Percentiles rank a stretch among this genome's conserved stretches.
Evolutionary conservation across 495 filamentous ascomycete genomes (phyloP).

Genomic region (Apiosordaria backusii): DNA sequence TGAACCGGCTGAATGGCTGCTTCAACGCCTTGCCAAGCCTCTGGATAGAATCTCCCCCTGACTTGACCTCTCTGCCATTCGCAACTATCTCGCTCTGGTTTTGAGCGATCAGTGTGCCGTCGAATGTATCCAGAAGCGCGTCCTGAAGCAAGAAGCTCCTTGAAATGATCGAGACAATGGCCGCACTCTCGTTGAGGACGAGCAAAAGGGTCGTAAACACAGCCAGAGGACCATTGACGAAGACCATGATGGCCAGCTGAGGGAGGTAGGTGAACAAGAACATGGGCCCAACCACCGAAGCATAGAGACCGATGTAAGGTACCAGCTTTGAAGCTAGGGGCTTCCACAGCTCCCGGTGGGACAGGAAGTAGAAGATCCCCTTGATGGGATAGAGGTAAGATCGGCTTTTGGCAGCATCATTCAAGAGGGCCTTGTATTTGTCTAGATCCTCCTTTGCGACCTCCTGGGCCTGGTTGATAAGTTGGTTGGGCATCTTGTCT

Average conservation of each 20-base stretch:
- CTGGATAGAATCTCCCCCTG: slow-evolving; percentile 56
- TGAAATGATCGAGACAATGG: slow-evolving; percentile 69
- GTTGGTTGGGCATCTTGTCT: slow-evolving; percentile 22
- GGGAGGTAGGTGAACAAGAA: slow-evolving; percentile 91
- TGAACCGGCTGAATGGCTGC: slow-evolving; percentile 65
- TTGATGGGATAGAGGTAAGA: slow-evolving; percentile 86
- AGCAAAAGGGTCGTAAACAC: slow-evolving; percentile 73
- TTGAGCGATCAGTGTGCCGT: slow-evolving; percentile 65
- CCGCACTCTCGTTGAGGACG: slow-evolving; percentile 76
- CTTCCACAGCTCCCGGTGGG: slow-evolving; percentile 59
- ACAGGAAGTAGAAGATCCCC: slow-evolving; percentile 72
- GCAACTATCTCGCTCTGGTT: slow-evolving; percentile 58
- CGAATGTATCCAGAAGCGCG: slow-evolving; percentile 85
- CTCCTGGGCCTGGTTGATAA: slow-evolving; percentile 47
- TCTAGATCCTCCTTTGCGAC: slow-evolving; percentile 57
- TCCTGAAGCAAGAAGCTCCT: slow-evolving; percentile 75
- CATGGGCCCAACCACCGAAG: slow-evolving; percentile 66
- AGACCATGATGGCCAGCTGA: slow-evolving; percentile 72
- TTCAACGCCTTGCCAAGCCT: slow-evolving; percentile 71
- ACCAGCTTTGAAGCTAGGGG: slow-evolving; percentile 67
- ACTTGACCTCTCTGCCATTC: slow-evolving; percentile 68
- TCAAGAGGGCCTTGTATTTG: slow-evolving; percentile 50
- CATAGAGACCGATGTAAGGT: slow-evolving; percentile 66
- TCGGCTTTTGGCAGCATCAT: slow-evolving; percentile 64
- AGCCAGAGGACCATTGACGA: slow-evolving; percentile 83